Evolutionary conservation across 2,329 filamentous ascomycete genomes (phyloP).

Genomic region (Hymenoscyphus albidus): DNA sequence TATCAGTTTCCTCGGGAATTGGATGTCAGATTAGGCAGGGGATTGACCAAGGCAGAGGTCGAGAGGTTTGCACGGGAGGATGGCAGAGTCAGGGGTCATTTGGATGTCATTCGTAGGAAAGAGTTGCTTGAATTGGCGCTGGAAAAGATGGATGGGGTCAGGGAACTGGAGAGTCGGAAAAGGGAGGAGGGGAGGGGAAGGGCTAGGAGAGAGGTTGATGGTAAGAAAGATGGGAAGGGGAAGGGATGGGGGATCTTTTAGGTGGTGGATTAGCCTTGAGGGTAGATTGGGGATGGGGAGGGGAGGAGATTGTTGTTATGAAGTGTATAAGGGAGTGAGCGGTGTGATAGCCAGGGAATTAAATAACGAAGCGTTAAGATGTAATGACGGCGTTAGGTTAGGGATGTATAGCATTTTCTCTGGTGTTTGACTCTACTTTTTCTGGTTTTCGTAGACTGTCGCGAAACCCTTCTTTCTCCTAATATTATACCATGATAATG

Average conservation of each 20-base stretch:
- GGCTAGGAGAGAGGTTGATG: slow-evolving; percentile 22
- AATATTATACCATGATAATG: too few relatives aligned
- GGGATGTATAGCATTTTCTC: too few relatives aligned
- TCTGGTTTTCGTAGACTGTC: too few relatives aligned
- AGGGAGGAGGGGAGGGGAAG: slow-evolving; percentile 37
- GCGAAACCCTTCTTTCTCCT: too few relatives aligned
- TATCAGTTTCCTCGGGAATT: slow-evolving; percentile 95
- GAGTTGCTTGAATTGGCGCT: slow-evolving; percentile 89
- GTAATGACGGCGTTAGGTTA: too few relatives aligned
- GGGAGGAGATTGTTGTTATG: not conserved
- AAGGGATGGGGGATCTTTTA: slow-evolving; percentile 28
- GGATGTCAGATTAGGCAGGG: slow-evolving; percentile 78
- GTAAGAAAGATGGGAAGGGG: slow-evolving; percentile 16
- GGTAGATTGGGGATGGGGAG: not conserved
- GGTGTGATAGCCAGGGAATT: too few relatives aligned
- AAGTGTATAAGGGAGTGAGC: not conserved
- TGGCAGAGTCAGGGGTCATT: slow-evolving; percentile 78
- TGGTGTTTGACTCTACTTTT: too few relatives aligned
- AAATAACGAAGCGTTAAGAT: too few relatives aligned
- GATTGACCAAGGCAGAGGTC: slow-evolving; percentile 73
- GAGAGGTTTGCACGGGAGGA: slow-evolving; percentile 93
- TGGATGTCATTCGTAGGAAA: slow-evolving; percentile 89
- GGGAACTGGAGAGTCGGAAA: slow-evolving; percentile 73
- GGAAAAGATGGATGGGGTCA: slow-evolving; percentile 90
- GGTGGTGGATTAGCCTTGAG: not conserved